Conservation (phyloP, 2,329 filamentous ascomycete species). For the Verruconis gallopava region DNA sequence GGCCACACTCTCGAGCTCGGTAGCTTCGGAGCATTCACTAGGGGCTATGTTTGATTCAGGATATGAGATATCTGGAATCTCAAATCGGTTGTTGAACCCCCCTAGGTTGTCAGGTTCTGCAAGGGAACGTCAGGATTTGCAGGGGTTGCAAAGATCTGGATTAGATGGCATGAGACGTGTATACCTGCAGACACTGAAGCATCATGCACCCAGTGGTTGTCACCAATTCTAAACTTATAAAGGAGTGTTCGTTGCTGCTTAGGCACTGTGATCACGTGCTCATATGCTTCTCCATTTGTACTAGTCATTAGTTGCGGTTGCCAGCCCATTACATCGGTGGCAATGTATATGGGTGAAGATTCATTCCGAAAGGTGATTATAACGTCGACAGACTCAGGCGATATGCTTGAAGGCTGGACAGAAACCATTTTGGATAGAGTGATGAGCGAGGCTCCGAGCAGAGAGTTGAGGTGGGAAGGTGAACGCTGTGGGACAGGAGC, state of each 20-base stretch:
- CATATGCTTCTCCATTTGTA: neutral
- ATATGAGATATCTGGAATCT: constrained; percentile 6
- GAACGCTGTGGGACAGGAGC: neutral
- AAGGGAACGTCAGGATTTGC: too few species aligned
- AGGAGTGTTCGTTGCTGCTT: constrained; percentile 2
- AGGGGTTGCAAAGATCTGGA: too few species aligned
- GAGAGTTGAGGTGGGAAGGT: neutral
- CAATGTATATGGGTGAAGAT: constrained; percentile 1
- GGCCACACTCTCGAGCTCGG: constrained; percentile 8
- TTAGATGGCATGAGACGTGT: too few species aligned
- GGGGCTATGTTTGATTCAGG: neutral
- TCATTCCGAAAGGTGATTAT: constrained; percentile 4
- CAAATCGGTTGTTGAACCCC: constrained; percentile 7
- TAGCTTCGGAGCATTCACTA: constrained; percentile 2
- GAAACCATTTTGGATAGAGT: constrained; percentile 7
- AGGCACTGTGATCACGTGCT: constrained; percentile 8
- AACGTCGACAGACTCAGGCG: constrained; percentile 7
- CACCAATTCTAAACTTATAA: constrained; percentile 8
- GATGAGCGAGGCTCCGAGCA: neutral
- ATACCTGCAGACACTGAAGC: constrained; percentile 3
- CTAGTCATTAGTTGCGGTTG: constrained; percentile 1
- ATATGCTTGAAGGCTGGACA: constrained; percentile 4
- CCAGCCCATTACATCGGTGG: constrained; percentile 6
- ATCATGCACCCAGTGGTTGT: constrained; percentile 8
- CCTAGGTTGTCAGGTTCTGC: constrained; percentile 4